Percentiles rank a stretch among this genome's conserved stretches.
phyloP scores from a whole-genome alignment of 768 basidiomycete species.

The Rhodotorula kratochvilovae region DNA sequence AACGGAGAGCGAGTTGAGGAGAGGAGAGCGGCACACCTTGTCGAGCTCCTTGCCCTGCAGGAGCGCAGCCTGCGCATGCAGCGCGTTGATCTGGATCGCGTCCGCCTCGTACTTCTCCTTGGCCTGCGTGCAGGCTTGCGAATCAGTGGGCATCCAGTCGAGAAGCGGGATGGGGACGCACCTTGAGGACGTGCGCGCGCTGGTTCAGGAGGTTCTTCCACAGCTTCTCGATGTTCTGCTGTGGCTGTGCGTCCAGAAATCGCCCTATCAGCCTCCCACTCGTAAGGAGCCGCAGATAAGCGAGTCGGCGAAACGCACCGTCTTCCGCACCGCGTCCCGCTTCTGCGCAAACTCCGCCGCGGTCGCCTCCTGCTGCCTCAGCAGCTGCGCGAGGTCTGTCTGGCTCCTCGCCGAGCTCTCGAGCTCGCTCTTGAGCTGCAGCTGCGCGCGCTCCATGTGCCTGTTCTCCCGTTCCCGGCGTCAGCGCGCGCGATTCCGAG shows the following conservation, averaged over 20 bases:
- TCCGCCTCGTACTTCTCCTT: conserved; percentile 90
- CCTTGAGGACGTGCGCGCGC: conserved; percentile 73
- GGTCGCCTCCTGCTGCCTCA: conserved; percentile 68
- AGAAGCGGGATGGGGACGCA: conserved; percentile 30
- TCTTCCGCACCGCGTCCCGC: conserved; percentile 69
- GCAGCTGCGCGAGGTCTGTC: conserved; percentile 64
- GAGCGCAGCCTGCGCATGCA: conserved; percentile 82
- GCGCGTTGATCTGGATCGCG: conserved; percentile 86
- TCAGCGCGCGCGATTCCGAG: background rate
- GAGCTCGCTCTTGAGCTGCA: conserved; percentile 74
- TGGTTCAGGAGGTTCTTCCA: conserved; percentile 85
- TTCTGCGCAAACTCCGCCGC: conserved; percentile 59
- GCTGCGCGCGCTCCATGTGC: conserved; percentile 56
- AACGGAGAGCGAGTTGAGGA: background rate
- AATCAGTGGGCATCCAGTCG: background rate
- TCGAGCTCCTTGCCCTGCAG: conserved; percentile 92
- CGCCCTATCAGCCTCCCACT: too few species aligned
- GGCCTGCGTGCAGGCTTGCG: conserved; percentile 48
- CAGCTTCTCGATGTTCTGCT: conserved; percentile 76
- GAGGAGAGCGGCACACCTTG: conserved; percentile 54
- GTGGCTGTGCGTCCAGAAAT: too few species aligned
- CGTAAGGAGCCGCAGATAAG: background rate
- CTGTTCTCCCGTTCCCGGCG: background rate
- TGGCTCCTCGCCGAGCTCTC: conserved; percentile 75
- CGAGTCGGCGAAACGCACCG: conserved; percentile 47